Conservation (phyloP, 768 basidiomycete genomes). For the Cystofilobasidium bisporidii region DNA sequence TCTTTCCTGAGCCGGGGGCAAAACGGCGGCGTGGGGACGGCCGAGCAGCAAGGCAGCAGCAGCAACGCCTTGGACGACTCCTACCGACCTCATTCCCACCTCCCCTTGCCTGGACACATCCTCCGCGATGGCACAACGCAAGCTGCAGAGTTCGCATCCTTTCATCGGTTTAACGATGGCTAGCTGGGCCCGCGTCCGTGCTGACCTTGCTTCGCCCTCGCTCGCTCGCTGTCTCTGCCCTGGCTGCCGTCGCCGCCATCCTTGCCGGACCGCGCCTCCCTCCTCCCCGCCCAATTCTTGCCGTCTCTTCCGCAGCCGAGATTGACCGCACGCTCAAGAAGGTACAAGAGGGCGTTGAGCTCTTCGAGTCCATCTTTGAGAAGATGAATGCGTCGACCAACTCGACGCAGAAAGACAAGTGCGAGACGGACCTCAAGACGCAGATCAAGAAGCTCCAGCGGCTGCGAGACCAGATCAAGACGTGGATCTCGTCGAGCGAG, state of each 20-base stretch:
- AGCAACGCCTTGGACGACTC: neutral
- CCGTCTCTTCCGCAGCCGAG: constrained; percentile 55
- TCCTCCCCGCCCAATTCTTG: neutral
- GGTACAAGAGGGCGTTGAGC: constrained; percentile 76
- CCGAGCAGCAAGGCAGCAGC: neutral
- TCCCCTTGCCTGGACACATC: too few relatives aligned
- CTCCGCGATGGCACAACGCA: constrained; percentile 24
- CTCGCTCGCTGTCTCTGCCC: too few relatives aligned
- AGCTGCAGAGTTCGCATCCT: constrained; percentile 19
- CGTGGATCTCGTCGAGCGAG: constrained; percentile 94
- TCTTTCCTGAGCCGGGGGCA: too few relatives aligned
- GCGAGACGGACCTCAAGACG: constrained; percentile 83
- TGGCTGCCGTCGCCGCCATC: neutral
- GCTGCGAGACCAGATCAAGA: constrained; percentile 77
- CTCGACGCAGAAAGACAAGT: constrained; percentile 42
- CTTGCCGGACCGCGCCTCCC: neutral
- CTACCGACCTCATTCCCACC: too few relatives aligned
- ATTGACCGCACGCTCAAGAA: constrained; percentile 98
- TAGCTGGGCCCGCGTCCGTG: neutral
- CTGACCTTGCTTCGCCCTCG: too few relatives aligned
- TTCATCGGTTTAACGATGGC: too few relatives aligned
- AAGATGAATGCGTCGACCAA: constrained; percentile 96
- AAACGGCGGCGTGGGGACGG: neutral
- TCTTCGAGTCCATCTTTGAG: constrained; percentile 66
- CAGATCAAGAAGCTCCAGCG: constrained; percentile 95